phyloP scores from a whole-genome alignment of 345 rosid genomes.

The Hibiscus tridactylites region DNA sequence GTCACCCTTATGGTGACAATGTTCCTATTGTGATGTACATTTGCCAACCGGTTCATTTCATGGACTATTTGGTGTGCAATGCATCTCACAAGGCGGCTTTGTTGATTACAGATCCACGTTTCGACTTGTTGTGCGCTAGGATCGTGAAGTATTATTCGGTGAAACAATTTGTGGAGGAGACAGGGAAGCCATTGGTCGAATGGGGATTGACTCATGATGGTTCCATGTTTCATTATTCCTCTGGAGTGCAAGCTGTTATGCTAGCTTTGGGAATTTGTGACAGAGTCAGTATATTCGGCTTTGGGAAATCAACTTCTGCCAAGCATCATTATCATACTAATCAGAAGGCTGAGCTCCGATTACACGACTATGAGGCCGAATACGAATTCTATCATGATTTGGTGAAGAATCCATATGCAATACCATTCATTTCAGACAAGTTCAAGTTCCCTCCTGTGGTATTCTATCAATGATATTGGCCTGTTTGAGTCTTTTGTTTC shows the following conservation, averaged over 20 bases:
- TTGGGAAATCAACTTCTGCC: constrained; percentile 54
- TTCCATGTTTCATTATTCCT: constrained; percentile 75
- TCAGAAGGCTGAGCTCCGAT: constrained; percentile 68
- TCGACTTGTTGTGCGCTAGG: constrained; percentile 63
- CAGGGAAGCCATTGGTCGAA: constrained; percentile 33
- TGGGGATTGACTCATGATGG: constrained; percentile 72
- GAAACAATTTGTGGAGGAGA: constrained; percentile 49
- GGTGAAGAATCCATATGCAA: constrained; percentile 37
- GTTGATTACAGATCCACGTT: constrained; percentile 68
- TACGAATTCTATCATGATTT: constrained; percentile 60
- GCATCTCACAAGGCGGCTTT: constrained; percentile 42
- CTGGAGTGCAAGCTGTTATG: constrained; percentile 91
- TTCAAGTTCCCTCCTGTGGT: constrained; percentile 63
- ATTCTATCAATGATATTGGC: constrained; percentile 41
- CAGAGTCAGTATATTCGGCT: constrained; percentile 74
- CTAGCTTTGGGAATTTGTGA: constrained; percentile 73
- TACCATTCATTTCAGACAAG: constrained; percentile 59
- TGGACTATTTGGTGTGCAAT: constrained; percentile 69
- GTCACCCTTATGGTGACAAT: constrained; percentile 71
- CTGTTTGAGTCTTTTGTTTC: constrained; percentile 3
- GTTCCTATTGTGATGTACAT: constrained; percentile 73
- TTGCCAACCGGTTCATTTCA: constrained; percentile 75
- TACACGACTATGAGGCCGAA: constrained; percentile 88
- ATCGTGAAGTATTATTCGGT: constrained; percentile 79
- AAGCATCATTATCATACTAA: constrained; percentile 91